Evolutionary conservation across 495 filamentous ascomycete species (phyloP), one percentile per base, ranked within the genome.

Genomic region (Filosporella fistucella): DNA sequence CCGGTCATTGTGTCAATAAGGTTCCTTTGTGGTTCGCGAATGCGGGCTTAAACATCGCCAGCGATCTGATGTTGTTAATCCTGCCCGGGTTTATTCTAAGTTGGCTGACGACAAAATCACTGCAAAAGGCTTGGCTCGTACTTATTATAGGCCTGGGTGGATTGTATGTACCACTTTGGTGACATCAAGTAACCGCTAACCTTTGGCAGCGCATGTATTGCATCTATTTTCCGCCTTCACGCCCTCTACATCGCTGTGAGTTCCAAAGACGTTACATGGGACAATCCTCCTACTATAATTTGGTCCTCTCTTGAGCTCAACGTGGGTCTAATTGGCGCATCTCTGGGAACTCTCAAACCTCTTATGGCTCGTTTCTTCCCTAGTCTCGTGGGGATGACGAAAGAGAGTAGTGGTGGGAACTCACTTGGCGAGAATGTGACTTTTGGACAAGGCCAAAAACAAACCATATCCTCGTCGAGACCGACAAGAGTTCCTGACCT

Each of bases 61-160:
- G 69, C 37, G 76, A 80, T 60, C 37, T 74, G 2, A 24, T 73
- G 8, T 65, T 70, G n/a, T 64, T 69, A 42, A 3, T 62, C 38
- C 44, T 71, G 13, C 68, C 68, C 11, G 54, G 70, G 52, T 49
- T 57, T 8, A 57, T 62, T 11, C 39, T 70, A 9, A 65, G 58
- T 43, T 39, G 42, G 17, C 57, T 67, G 1, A 45, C 57, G 12
- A 55, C 63, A 20, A 58, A 54, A 2, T 18, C 9, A 12, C 16
- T 14, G 7, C 64, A 70, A 30, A 69, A 68, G 40, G 8, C 63
- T 3, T 58, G 57, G 9, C 39, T 72, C n/a, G 59, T 57, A 40
- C 47, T 39, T 17, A 57, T 71, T 17, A 68, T 70, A 24, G 52
- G 56, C 2, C 42, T 71, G 4, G 69, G 68, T 16, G 42, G 59